Evolutionary conservation across 2,329 filamentous ascomycete species (phyloP).

Genomic region (Aspergillus costaricaensis): DNA sequence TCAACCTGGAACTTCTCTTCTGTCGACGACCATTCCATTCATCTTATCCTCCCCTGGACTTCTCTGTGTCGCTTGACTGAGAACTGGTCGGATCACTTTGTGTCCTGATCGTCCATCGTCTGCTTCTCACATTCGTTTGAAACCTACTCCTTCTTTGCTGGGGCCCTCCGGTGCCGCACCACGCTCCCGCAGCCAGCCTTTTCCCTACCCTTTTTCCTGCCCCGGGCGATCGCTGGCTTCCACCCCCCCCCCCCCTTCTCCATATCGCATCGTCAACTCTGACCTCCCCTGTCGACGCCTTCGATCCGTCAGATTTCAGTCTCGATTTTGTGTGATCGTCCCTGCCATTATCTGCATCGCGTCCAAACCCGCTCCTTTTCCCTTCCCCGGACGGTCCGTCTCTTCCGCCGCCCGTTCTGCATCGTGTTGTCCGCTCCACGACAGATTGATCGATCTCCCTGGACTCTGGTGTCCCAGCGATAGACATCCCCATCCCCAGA

Average conservation of each 20-base stretch:
- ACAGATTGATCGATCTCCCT: conserved; percentile 9
- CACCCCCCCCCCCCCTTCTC: conserved; percentile 15
- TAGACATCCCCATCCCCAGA: conserved; percentile 11
- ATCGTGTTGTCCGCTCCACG: conserved; percentile 3
- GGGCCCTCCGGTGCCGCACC: conserved; percentile 8
- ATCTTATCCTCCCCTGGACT: neutral
- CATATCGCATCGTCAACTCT: conserved; percentile 11
- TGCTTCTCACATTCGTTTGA: conserved; percentile 7
- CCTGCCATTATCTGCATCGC: neutral
- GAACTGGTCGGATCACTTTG: neutral
- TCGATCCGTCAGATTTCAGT: neutral
- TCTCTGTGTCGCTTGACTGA: neutral
- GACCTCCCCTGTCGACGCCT: neutral
- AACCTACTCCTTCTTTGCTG: neutral
- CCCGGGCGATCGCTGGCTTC: conserved; percentile 15
- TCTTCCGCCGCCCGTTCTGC: conserved; percentile 2
- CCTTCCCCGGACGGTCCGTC: neutral
- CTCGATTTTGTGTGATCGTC: neutral
- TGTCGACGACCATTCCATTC: conserved; percentile 3
- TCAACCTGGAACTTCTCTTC: conserved; percentile 5
- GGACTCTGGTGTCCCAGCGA: conserved; percentile 6
- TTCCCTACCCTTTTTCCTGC: conserved; percentile 13
- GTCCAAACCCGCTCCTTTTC: neutral
- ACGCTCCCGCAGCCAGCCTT: conserved; percentile 11
- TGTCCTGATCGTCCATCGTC: neutral